Evolutionary conservation across 1,139 yeast genomes (phyloP), one percentile per base, ranked within the genome.

Genomic region (Tardiomyces blankii): DNA sequence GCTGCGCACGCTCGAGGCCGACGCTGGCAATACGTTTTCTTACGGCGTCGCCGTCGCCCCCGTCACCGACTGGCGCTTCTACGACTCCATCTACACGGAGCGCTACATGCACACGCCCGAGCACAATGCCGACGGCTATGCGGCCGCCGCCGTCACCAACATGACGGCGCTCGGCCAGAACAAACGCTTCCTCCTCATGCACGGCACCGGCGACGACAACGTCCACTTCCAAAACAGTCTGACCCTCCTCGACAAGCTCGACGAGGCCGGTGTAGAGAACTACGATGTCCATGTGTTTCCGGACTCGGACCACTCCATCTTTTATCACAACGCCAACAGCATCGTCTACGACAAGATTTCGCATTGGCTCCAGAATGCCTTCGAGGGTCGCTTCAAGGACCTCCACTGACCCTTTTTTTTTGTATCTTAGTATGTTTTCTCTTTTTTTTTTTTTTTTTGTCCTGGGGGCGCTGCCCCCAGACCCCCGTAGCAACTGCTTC

Each of bases 191-290:
- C 64, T 91, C 51, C 59, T 91, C 5, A 82, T 89, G 82, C 98
- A 91, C 59, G 99, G 99, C 1, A 83, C 97, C 0, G 94, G 94
- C 2, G 99, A 91, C 64, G 99, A 93, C 61, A 91, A 91, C 63
- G 99, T 91, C 21, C 98, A 91, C 65, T 68, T 88, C 51, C 96
- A 88, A 61, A 88, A 91, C 64, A 82, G 94, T 39, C 71, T 82
- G 52, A 76, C 81, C 59, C 66, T 91, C 39, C 57, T 91, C 19
- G 96, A 93, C 62, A 64, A 75, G 48, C 69, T 91, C 44, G 82
- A 87, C 57, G 42, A 74, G 45, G 66, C 69, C 18, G 70, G 69
- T 8, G 75, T 87, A 11, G 88, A 82, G 54, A 91, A 91, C 63
- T 91, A 83, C 61, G 99, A 91, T 56, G 74, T 88, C 59, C 93